Percentiles rank a stretch among this genome's conserved stretches.
These are phyloP conservation scores for Podospora appendiculata DNA, from an alignment of 495 filamentous ascomycete species.

Conservation along the genomic window DNA sequence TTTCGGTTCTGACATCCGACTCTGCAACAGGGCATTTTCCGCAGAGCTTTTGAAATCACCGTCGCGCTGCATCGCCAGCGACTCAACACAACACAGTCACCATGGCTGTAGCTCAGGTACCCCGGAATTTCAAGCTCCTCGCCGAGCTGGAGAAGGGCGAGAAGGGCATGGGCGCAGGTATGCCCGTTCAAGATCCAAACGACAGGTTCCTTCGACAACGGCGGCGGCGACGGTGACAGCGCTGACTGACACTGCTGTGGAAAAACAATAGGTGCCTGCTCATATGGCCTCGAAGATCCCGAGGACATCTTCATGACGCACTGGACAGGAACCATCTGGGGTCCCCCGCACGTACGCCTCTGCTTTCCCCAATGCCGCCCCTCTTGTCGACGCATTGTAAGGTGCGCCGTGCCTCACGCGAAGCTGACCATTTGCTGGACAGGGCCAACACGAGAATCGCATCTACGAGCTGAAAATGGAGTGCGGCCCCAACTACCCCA, in stretches of 20 bases:
- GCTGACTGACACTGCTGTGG: neutral
- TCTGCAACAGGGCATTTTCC: too few relatives aligned
- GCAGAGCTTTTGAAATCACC: too few relatives aligned
- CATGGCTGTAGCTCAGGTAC: slow-evolving; percentile 68
- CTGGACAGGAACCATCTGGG: slow-evolving; percentile 97
- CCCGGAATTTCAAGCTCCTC: slow-evolving; percentile 89
- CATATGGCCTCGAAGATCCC: slow-evolving; percentile 88
- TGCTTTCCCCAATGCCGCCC: neutral
- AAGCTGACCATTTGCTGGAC: slow-evolving; percentile 7
- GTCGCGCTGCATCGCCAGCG: too few relatives aligned
- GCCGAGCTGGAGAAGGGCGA: slow-evolving; percentile 99
- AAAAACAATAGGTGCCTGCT: slow-evolving; percentile 72
- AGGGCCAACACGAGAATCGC: slow-evolving; percentile 96
- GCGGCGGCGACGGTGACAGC: neutral
- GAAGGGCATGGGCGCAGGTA: slow-evolving; percentile 92
- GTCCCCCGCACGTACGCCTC: slow-evolving; percentile 78
- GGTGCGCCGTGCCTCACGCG: neutral
- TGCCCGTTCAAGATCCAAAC: neutral
- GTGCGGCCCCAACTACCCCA: slow-evolving; percentile 85
- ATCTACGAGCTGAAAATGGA: slow-evolving; percentile 98
- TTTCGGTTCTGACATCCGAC: neutral
- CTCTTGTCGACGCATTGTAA: too few relatives aligned
- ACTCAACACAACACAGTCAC: neutral
- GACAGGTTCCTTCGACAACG: neutral
- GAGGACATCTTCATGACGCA: slow-evolving; percentile 96